Conservation (phyloP, 345 rosid species). For the Populus davidiana region DNA sequence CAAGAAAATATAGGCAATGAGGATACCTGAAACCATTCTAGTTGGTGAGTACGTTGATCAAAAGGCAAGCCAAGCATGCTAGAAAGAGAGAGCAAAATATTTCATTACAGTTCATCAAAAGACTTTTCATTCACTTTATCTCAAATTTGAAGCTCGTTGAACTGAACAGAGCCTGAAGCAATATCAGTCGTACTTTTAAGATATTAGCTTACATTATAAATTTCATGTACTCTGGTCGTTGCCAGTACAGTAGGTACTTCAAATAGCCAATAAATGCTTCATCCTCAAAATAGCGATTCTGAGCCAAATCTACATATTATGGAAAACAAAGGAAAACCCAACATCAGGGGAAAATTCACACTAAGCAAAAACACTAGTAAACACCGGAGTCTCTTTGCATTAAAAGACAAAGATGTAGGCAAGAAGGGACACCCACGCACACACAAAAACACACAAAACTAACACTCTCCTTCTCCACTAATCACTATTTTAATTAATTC, state of each 20-base stretch:
- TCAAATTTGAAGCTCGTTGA: not conserved
- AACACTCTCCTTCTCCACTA: not conserved
- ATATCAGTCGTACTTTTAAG: not conserved
- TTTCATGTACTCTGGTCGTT: constrained; percentile 81
- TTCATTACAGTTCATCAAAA: not conserved
- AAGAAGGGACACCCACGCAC: not conserved
- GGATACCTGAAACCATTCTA: constrained; percentile 75
- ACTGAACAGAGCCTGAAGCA: constrained; percentile 5
- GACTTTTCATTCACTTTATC: too few relatives aligned
- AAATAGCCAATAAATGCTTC: constrained; percentile 95
- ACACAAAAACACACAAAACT: not conserved
- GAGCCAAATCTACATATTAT: constrained; percentile 78
- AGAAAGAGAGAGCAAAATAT: not conserved
- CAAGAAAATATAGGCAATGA: constrained; percentile 87
- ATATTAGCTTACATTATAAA: constrained; percentile 72
- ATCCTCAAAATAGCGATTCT: constrained; percentile 96
- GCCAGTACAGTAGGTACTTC: constrained; percentile 97
- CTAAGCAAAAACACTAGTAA: not conserved
- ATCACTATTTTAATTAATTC: not conserved
- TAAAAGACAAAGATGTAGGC: not conserved
- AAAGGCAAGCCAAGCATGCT: not conserved
- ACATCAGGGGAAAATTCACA: constrained; percentile 5
- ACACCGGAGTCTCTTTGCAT: not conserved
- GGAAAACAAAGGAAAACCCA: constrained; percentile 10
- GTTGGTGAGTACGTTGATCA: constrained; percentile 16